Evolutionary conservation across 2,329 filamentous ascomycete genomes (phyloP), one percentile per base, ranked within the genome.

Genomic region (Atkinsonella hypoxylon): DNA sequence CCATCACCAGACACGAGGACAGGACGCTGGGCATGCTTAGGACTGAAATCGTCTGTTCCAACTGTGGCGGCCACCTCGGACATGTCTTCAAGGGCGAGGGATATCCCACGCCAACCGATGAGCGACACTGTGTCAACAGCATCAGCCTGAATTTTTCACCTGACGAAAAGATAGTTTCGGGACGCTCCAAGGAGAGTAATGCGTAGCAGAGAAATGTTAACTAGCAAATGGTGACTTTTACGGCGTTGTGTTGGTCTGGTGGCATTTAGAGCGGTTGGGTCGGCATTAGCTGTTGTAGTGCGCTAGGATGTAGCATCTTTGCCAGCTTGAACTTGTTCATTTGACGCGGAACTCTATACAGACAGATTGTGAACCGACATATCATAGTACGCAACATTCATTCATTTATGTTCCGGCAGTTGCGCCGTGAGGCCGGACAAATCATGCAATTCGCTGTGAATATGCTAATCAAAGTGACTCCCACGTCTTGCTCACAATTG

Each of bases 81-180:
- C 89, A 95, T 72, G 89, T 95, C 11, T 95, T 95, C 67, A 93
- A 94, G 74, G 89, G 89, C 13, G 89, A 95, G 67, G 85, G 86
- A 31, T 93, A 83, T 63, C 61, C 76, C 8, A 94, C 86, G 20
- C 89, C 93, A 5, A 97, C 90, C 18, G 85, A 98, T 66, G 93
- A 98, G 79, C 78, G 93, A 54, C 93, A 98, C 72, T 98, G 93
- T 64, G 93, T 98, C 52, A 98, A 97, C 65, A 93, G 88, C 62
- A 71, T 97, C 49, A 94, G 87, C 64, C 72, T 97, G 69, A 93
- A 82, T 59, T 97, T 98, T 64, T 77, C 74, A 1, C 73, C 75
- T 1, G 76, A 87, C 46, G 83, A 87, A 55, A 77, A 79, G 59
- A 62, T 66, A 46, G 65, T 61, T 22, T 61, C 66, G 47, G 58